Conservation (phyloP, 495 filamentous ascomycete genomes). For the Penicillium robsamsonii region DNA sequence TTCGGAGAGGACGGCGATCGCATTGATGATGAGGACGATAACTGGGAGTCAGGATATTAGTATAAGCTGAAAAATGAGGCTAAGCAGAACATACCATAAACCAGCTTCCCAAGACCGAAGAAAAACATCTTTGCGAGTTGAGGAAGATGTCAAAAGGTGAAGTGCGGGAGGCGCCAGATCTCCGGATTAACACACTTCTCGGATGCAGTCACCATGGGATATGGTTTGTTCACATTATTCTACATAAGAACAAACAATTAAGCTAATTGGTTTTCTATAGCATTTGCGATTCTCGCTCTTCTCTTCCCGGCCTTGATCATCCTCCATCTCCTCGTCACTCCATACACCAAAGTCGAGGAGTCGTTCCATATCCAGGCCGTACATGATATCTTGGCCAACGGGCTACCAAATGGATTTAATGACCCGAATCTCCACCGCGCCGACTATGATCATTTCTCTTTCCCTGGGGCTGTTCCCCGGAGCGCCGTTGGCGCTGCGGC, state of each 20-base stretch:
- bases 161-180: conserved; percentile 33
- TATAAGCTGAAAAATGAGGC: not conserved
- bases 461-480: conserved; percentile 86
- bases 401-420: conserved; percentile 58
- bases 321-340: conserved; percentile 72
- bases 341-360: conserved; percentile 98
- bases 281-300: conserved; percentile 35
- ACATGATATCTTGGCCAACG: conserved; percentile 84
- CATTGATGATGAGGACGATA: conserved; percentile 84
- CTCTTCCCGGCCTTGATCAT: conserved; percentile 65
- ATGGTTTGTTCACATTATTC: conserved; percentile 18
- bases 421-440: conserved; percentile 40
- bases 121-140: conserved; percentile 55
- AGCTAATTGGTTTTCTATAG: conserved; percentile 12
- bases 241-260: not conserved
- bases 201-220: conserved; percentile 27
- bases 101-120: conserved; percentile 67
- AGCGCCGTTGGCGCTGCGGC: conserved; percentile 80
- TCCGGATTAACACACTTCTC: conserved; percentile 27
- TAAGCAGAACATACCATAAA: conserved; percentile 58
- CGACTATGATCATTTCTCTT: conserved; percentile 86
- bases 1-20: conserved; percentile 92
- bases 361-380: conserved; percentile 96
- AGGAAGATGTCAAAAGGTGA: conserved; percentile 7
- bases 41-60: conserved; percentile 48